Conservation (phyloP, 352 stramenopile genomes). For the Phytophthora uliginosa region DNA sequence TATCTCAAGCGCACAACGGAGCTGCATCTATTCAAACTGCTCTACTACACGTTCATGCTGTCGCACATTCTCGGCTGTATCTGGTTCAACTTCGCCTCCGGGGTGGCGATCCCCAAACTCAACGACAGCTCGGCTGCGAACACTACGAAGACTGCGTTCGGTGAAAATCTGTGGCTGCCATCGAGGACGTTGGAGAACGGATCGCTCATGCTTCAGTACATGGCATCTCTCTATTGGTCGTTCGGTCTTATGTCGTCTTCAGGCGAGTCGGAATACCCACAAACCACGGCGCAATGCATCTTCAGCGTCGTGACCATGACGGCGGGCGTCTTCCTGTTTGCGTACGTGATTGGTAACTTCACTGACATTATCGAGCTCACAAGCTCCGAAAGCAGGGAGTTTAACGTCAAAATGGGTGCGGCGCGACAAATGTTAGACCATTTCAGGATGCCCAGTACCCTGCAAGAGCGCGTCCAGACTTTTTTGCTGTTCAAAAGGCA, state of each 20-base stretch:
- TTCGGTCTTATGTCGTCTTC: slow-evolving; percentile 60
- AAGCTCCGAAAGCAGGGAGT: slow-evolving; percentile 58
- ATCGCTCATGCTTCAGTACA: slow-evolving; percentile 38
- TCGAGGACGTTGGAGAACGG: slow-evolving; percentile 21
- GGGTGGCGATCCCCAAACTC: neutral
- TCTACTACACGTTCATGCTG: slow-evolving; percentile 6
- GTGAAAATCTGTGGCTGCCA: neutral
- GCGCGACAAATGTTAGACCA: slow-evolving; percentile 56
- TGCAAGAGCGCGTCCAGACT: slow-evolving; percentile 60
- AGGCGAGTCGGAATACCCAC: slow-evolving; percentile 39
- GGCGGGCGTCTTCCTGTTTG: slow-evolving; percentile 47
- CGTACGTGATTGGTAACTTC: slow-evolving; percentile 64
- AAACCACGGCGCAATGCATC: slow-evolving; percentile 44
- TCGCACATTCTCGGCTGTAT: neutral
- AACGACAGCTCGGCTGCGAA: neutral
- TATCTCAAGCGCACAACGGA: slow-evolving; percentile 4
- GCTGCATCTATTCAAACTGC: neutral
- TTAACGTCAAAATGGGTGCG: slow-evolving; percentile 55
- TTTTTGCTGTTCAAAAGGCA: slow-evolving; percentile 65
- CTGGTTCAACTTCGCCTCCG: neutral
- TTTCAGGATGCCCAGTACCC: slow-evolving; percentile 45
- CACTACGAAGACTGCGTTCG: neutral
- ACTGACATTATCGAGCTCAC: slow-evolving; percentile 58
- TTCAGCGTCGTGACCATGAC: slow-evolving; percentile 56
- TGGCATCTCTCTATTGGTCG: slow-evolving; percentile 55